Conservation (phyloP, 2,329 filamentous ascomycete genomes). For the Fusarium humuli region DNA sequence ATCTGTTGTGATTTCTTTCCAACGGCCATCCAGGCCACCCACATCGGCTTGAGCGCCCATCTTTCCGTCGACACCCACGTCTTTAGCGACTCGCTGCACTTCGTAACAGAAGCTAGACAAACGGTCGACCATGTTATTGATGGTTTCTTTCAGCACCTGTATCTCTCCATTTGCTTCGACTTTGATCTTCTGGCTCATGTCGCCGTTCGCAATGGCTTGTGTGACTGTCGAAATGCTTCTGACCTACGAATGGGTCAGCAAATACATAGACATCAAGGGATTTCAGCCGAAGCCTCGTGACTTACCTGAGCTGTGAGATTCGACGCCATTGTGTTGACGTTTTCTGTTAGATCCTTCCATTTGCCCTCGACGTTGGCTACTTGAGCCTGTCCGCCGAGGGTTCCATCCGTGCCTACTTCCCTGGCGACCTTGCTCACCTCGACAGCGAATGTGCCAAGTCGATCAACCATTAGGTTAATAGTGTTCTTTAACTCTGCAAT, state of each 20-base stretch:
- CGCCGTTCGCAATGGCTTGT: conserved; percentile 93
- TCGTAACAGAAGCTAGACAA: conserved; percentile 96
- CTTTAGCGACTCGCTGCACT: conserved; percentile 93
- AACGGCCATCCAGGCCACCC: conserved; percentile 89
- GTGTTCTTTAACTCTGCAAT: conserved; percentile 96
- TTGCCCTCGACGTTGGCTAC: conserved; percentile 97
- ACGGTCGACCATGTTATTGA: conserved; percentile 98
- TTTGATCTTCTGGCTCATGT: conserved; percentile 95
- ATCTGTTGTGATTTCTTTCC: conserved; percentile 98
- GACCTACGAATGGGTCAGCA: conserved; percentile 62
- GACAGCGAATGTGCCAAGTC: conserved; percentile 93
- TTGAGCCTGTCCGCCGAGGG: conserved; percentile 90
- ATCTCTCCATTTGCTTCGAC: conserved; percentile 97
- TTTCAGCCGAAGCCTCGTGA: background rate
- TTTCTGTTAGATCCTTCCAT: conserved; percentile 96
- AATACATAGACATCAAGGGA: background rate
- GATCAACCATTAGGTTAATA: conserved; percentile 99
- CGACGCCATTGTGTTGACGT: conserved; percentile 82
- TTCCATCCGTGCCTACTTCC: conserved; percentile 96
- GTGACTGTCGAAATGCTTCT: conserved; percentile 94
- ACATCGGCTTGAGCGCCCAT: conserved; percentile 98
- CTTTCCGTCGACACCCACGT: conserved; percentile 97
- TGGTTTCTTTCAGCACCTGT: conserved; percentile 91
- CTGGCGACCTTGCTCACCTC: conserved; percentile 96
- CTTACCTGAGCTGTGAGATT: conserved; percentile 74